Evolutionary conservation across 2,329 filamentous ascomycete genomes (phyloP), one percentile per base, ranked within the genome.

Genomic region (Tolypocladium capitatum): DNA sequence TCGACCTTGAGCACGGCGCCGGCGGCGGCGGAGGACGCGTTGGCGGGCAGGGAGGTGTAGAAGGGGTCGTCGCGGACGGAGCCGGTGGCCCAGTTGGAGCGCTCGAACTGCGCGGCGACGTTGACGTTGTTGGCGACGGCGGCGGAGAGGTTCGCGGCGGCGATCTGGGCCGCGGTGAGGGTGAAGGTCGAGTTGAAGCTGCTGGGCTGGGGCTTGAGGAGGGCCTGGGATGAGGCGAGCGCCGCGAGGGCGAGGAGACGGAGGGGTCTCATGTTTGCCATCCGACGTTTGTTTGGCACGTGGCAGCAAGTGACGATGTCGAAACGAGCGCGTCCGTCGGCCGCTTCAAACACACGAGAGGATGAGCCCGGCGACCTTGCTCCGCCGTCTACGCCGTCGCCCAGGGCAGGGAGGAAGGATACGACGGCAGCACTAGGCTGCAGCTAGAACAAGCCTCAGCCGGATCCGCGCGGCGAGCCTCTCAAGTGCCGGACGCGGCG

Each of bases 1-100:
- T 74, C 65, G 18, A 70, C 54, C 46, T 65, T 67, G 24, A 74
- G 56, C 10, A 73, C 51, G 1, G 58, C 54, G 5, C 70, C 70
- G 4, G n/a, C n/a, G 66, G 60, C 3, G 52, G 43, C 9, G 57
- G 41, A n/a, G 20, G 33, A 46, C 5, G 55, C 49, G 28, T 49
- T 47, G 48, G 48, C 45, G 1, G 56, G 59, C 16, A 65, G 62
- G 2, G 11, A 27, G 16, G 59, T 55, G 55, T 72, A 72, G 56
- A 71, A 72, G n/a, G 55, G 52, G 49, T 73, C 68, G 18, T 58
- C 43, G 4, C 48, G 34, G 4, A 60, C 52, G 14, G 61, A 59
- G 30, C 63, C 62, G 40, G 57, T 57, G 24, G 64, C 63, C 48
- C 62, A 56, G 42, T 63, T 60, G 28, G 58, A 59, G 21, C 55